Evolutionary conservation across 441 rosid species (phyloP), one percentile per base, ranked within the genome.

Genomic region (Erysimum cheiri): DNA sequence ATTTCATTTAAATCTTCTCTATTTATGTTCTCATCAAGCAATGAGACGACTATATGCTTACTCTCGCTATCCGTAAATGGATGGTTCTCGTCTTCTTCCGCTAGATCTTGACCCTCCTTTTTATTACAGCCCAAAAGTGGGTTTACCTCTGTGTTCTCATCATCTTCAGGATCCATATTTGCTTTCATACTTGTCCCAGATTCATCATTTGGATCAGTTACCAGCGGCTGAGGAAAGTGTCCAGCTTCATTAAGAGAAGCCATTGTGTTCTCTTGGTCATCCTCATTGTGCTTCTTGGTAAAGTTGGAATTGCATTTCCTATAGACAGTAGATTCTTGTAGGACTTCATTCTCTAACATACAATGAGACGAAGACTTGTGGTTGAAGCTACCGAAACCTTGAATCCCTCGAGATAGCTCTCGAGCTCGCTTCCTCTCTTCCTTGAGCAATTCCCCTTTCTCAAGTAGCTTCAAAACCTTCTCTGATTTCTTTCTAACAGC

Each of bases 361-460:
- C n/a, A 57, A 64, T 57, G 71, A 56, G 66, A 4, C 1, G 53
- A 17, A 52, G 85, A 56, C 39, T 87, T 81, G 32, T 64, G 81
- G 72, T 81, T 50, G 55, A 91, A 84, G 79, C 97, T 94, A 46
- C 96, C 98, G 57, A 94, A 91, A 29, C 97, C 98, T 72, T 83
- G 83, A 77, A 94, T 94, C 57, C 81, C 98, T 78, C 94, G 80
- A 2, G 91, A 85, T 12, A 94, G 76, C 80, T 86, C 93, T 64
- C 97, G 85, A 49, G 98, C 87, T 69, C 89, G 80, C 40, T 81
- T 80, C 65, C 94, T 88, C 67, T 94, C 99, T 67, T 86, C 92
- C 69, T 80, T 90, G 36, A 87, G 83, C 26, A 91, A 77, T 35
- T 78, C 64, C 29, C 87, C 94, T 65, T 86, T 81, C 78, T 84